Evolutionary conservation across 164 flowering plant species (phyloP).

Genomic region (Sedum album): DNA sequence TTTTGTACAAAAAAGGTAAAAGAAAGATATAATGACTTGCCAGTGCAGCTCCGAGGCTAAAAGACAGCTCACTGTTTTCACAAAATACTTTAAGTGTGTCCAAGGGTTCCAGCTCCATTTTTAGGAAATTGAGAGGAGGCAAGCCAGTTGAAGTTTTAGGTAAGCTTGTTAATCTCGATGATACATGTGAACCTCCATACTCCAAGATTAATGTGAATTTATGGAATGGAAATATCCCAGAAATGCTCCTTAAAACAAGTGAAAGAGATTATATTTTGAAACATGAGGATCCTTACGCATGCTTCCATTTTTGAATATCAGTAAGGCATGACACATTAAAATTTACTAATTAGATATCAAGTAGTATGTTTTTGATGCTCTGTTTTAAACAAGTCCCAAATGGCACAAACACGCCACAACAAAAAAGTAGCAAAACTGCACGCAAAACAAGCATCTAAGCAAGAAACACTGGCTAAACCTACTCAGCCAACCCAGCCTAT

Average conservation of each 20-base stretch:
- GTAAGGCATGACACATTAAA: too few relatives aligned
- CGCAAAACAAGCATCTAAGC: neutral
- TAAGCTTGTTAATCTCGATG: constrained; percentile 32
- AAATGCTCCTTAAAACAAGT: constrained; percentile 24
- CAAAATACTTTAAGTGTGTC: constrained; percentile 30
- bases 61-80: constrained; percentile 30
- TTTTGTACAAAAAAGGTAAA: neutral
- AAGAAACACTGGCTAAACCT: too few relatives aligned
- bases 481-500: neutral
- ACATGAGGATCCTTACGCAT: too few relatives aligned
- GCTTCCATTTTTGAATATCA: too few relatives aligned
- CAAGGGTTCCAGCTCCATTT: constrained; percentile 35
- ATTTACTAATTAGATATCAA: too few relatives aligned
- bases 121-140: constrained; percentile 39
- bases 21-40: constrained; percentile 22
- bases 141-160: constrained; percentile 17
- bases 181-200: constrained; percentile 42
- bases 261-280: neutral
- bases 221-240: constrained; percentile 40
- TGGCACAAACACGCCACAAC: neutral
- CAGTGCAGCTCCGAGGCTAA: constrained; percentile 15
- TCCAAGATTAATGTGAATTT: constrained; percentile 42
- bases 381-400: too few relatives aligned
- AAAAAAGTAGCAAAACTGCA: neutral
- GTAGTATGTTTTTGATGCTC: too few relatives aligned